Base-by-base conservation (phyloP, 2,329 filamentous ascomycete species). In the Thielaviopsis ethacetica region DNA sequence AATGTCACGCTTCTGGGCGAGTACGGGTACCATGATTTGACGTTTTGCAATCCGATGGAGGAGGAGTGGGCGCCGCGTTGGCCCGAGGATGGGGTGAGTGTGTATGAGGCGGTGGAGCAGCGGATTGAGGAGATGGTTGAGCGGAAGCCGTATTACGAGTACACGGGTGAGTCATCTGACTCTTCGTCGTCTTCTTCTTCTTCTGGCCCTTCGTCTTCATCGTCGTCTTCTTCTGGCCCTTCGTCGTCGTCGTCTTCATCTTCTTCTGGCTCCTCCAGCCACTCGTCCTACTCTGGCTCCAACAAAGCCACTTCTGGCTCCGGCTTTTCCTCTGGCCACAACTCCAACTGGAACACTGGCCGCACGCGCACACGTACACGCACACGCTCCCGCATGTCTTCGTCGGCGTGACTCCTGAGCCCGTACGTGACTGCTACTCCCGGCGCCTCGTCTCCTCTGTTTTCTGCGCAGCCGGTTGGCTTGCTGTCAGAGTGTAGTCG, bases 41-140 rank as follows among this genome's bases (percentile, higher is more conserved):
- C 65, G 19, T 73, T 68, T 60, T 63, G 67, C 47, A 68, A 73
- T 58, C 72, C 72, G 13, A 71, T 72, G 67, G 70, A 72, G 38
- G 15, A 60, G 1, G 64, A 65, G 19, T 73, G 70, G 68, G 62
- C 69, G 13, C 27, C 60, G 5, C 53, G 51, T 22, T 59, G 54
- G 53, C 22, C 24, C 1, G 34, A 59, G n/a, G 47, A 47, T 7
- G 27, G 19, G 1, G 57, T 57, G 5, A 57, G 41, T 19, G 38
- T 24, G 30, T 44, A 57, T 22, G 15, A 30, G 6, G 41, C 24
- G n/a, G 54, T 61, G 13, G 57, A 56, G 17, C 22, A 53, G 24
- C 47, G 54, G 19, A 57, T 61, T 51, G 19, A 49, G 19, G 53
- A 57, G 21, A 19, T 61, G 34, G 59, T 57, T 15, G 30, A 57